phyloP scores from a whole-genome alignment of 73 alveolate genomes.

The Symbiodinium pilosum region DNA sequence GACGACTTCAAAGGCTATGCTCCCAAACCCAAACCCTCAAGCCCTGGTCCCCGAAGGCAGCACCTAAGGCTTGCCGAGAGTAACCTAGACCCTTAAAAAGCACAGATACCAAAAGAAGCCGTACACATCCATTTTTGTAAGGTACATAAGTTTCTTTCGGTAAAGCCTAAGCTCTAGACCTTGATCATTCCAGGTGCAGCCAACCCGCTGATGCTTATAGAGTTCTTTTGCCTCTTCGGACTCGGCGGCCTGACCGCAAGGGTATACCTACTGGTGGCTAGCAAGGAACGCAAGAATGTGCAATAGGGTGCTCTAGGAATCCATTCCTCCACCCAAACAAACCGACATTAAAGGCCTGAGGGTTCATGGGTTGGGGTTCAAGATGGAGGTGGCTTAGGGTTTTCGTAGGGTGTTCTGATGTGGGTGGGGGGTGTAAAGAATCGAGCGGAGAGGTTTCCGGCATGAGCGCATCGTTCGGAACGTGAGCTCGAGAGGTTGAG shows the following conservation, averaged over 20 bases:
- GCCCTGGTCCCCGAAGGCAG: not conserved
- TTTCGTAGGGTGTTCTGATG: too few species aligned
- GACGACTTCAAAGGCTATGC: too few species aligned
- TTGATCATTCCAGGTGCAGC: not conserved
- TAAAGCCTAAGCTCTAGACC: not conserved
- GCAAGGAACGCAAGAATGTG: too few species aligned
- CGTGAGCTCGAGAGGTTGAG: too few species aligned
- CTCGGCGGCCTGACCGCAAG: slow-evolving; percentile 18
- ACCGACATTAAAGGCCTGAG: not conserved
- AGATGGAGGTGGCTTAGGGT: not conserved
- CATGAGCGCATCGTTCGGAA: too few species aligned
- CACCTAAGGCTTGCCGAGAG: not conserved
- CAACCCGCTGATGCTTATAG: slow-evolving; percentile 76
- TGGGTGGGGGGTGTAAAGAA: too few species aligned
- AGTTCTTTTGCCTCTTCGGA: slow-evolving; percentile 51
- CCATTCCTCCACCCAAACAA: too few species aligned
- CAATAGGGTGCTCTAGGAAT: not conserved
- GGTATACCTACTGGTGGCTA: too few species aligned
- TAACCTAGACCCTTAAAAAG: not conserved
- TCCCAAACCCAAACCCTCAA: not conserved
- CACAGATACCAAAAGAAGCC: not conserved
- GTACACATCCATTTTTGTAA: too few species aligned
- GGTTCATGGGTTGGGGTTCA: not conserved
- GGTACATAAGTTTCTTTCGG: too few species aligned
- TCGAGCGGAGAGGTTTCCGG: too few species aligned